These are phyloP conservation scores for Batkoa obscura DNA, from an alignment of 371 early-diverging fungal genomes.

Conservation along the genomic window DNA sequence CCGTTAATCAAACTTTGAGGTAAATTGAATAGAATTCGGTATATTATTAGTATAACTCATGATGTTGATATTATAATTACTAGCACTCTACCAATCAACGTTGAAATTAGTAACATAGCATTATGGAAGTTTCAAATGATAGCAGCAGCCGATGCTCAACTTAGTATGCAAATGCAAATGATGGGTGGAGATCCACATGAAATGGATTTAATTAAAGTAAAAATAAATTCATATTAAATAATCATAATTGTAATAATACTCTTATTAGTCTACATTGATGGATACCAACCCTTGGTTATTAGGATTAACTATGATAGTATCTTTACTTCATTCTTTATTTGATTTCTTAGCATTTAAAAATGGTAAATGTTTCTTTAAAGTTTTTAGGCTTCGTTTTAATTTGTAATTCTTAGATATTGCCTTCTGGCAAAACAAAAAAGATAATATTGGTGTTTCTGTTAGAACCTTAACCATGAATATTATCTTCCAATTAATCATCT, in stretches of 20 bases:
- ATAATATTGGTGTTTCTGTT: conserved; percentile 68
- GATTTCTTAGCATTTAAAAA: conserved; percentile 92
- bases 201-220: conserved; percentile 33
- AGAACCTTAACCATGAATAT: conserved; percentile 66
- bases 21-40: conserved; percentile 9
- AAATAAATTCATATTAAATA: neutral
- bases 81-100: conserved; percentile 39
- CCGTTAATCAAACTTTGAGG: conserved; percentile 55
- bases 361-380: conserved; percentile 20
- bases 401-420: conserved; percentile 39
- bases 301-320: conserved; percentile 55
- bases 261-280: conserved; percentile 33
- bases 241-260: neutral
- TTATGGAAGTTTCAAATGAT: conserved; percentile 60
- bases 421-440: conserved; percentile 72
- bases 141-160: conserved; percentile 37
- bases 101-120: conserved; percentile 44
- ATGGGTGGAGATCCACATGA: conserved; percentile 37
- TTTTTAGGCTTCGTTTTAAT: neutral
- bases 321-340: conserved; percentile 66
- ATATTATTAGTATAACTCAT: neutral
- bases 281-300: conserved; percentile 79
- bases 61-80: conserved; percentile 1
- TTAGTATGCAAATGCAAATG: conserved; percentile 36
- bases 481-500: conserved; percentile 65